Conservation (phyloP, 176 grass and related monocot genomes). For the Rhynchospora pubera region DNA sequence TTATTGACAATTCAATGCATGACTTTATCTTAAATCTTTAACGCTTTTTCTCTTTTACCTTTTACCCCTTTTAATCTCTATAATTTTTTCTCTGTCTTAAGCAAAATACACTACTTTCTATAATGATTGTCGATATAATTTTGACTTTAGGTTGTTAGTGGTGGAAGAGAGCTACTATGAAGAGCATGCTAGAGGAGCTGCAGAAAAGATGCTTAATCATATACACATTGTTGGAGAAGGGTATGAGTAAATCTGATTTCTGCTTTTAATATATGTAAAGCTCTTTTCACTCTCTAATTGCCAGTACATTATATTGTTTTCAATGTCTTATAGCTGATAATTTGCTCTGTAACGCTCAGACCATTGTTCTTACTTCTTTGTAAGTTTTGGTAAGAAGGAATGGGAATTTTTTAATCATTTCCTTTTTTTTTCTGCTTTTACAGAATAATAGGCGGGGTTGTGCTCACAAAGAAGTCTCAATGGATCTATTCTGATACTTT, state of each 20-base stretch:
- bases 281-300: slow-evolving; percentile 5
- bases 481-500: slow-evolving; percentile 60
- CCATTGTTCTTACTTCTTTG: background rate
- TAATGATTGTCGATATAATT: slow-evolving; percentile 24
- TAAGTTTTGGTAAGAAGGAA: background rate
- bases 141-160: slow-evolving; percentile 50
- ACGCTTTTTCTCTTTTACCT: slow-evolving; percentile 1
- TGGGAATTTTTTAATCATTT: background rate
- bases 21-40: slow-evolving; percentile 26
- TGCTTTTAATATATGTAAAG: slow-evolving; percentile 26
- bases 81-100: slow-evolving; percentile 10
- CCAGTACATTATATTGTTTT: background rate
- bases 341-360: background rate
- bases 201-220: slow-evolving; percentile 71
- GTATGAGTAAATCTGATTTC: slow-evolving; percentile 29
- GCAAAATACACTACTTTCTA: background rate
- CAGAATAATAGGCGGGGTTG: slow-evolving; percentile 66
- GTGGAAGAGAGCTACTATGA: slow-evolving; percentile 79
- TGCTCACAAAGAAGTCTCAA: slow-evolving; percentile 42
- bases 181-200: slow-evolving; percentile 50
- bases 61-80: background rate
- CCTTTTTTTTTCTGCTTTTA: slow-evolving; percentile 18
- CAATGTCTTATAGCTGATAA: background rate
- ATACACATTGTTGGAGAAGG: slow-evolving; percentile 92
- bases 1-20: slow-evolving; percentile 25